Evolutionary conservation across 1,284 basidiomycete genomes (phyloP).

Genomic region (Pholiota adiposa): DNA sequence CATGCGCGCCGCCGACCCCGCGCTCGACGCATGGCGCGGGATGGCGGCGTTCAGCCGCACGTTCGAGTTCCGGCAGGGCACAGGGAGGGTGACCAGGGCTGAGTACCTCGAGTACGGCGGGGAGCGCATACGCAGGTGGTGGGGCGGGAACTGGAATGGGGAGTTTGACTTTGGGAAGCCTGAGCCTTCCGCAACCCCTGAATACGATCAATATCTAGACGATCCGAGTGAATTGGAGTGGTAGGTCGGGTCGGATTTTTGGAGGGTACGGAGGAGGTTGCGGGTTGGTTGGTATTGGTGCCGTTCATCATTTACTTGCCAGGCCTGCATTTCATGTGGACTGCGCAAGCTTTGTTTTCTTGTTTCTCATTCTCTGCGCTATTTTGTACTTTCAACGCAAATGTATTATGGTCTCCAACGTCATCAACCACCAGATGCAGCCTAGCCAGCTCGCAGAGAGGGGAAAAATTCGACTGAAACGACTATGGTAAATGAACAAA

Average conservation of each 20-base stretch:
- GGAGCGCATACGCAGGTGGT: constrained; percentile 80
- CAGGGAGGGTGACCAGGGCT: constrained; percentile 66
- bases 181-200: no score
- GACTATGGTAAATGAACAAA: no score
- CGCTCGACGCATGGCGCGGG: constrained; percentile 88
- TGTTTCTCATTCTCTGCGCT: neutral
- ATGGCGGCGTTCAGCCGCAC: constrained; percentile 85
- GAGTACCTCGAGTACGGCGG: constrained; percentile 94
- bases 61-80: constrained; percentile 49
- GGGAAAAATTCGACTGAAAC: constrained; percentile 14
- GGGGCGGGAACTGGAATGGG: constrained; percentile 83
- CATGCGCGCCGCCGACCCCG: constrained; percentile 65
- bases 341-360: neutral
- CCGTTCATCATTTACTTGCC: no score
- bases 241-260: no score
- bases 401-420: constrained; percentile 23
- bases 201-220: no score
- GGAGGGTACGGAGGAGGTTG: no score
- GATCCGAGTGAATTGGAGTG: no score
- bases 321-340: neutral
- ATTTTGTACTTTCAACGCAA: constrained; percentile 12
- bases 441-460: no score
- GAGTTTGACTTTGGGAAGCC: constrained; percentile 17
- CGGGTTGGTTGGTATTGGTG: no score
- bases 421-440: constrained; percentile 4